Evolutionary conservation across 192 early-diverging fungal genomes (phyloP).

Genomic region (Thamnidium elegans): DNA sequence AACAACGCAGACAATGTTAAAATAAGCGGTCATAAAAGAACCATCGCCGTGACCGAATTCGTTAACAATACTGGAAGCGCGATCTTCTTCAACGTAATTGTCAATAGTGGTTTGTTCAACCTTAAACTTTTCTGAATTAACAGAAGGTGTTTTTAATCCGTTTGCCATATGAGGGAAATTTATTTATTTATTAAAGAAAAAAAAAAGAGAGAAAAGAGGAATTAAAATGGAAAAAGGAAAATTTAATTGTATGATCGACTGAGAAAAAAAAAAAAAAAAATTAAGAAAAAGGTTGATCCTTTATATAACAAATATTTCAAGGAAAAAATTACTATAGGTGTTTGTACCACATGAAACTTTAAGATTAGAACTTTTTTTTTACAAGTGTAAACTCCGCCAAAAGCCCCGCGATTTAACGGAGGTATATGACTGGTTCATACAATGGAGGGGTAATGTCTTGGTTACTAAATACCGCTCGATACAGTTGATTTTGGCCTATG

Average conservation of each 20-base stretch:
- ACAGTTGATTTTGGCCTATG: conserved; percentile 6
- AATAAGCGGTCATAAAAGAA: conserved; percentile 28
- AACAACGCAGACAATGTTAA: conserved; percentile 42
- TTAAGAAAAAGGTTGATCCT: background rate
- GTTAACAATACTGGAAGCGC: conserved; percentile 2
- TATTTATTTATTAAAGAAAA: background rate
- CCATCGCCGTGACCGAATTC: conserved; percentile 24
- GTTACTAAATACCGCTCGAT: conserved; percentile 15
- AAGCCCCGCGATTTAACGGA: background rate
- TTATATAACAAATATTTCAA: conserved; percentile 16
- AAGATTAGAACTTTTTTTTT: background rate
- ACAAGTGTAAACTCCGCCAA: background rate
- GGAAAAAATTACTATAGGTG: too few species aligned
- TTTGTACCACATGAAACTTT: background rate
- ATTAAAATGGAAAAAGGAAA: background rate
- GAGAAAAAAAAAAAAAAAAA: background rate
- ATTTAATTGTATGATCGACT: background rate
- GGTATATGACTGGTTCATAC: background rate
- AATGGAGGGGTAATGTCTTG: conserved; percentile 1
- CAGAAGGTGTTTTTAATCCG: conserved; percentile 1
- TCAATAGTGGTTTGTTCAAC: conserved; percentile 23
- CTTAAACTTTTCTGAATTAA: conserved; percentile 16
- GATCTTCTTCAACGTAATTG: conserved; percentile 21
- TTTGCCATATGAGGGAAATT: conserved; percentile 9
- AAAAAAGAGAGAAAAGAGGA: background rate